These are phyloP conservation scores for Tilletiopsis washingtonensis DNA, from an alignment of 1,284 basidiomycete species.

Conservation along the genomic window DNA sequence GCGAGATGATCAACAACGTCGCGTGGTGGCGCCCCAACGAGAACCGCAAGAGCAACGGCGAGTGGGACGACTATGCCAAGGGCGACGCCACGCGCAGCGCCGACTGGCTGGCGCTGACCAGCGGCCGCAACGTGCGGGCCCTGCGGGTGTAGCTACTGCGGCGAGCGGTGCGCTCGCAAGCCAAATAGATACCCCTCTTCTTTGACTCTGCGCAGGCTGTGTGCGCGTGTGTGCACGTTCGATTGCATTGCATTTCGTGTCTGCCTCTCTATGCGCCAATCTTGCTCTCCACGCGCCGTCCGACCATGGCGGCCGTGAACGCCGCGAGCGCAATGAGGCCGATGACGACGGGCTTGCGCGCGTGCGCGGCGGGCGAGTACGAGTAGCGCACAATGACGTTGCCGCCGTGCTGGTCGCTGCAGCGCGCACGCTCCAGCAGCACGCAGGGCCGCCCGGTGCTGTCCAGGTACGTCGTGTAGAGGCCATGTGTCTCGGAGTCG, in stretches of 20 bases:
- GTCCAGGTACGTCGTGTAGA: conserved; percentile 81
- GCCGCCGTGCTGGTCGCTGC: conserved; percentile 6
- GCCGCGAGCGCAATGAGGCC: background rate
- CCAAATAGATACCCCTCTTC: too few species aligned
- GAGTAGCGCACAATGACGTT: conserved; percentile 21
- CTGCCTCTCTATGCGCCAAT: too few species aligned
- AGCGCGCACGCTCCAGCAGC: conserved; percentile 59
- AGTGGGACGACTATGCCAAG: conserved; percentile 43
- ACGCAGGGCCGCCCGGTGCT: conserved; percentile 79
- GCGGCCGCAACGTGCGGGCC: conserved; percentile 15
- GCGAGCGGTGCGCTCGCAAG: too few species aligned
- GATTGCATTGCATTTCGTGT: too few species aligned
- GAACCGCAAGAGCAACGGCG: conserved; percentile 17
- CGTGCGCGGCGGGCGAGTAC: conserved; percentile 15
- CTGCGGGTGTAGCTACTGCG: conserved; percentile 22
- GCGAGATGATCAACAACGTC: conserved; percentile 46
- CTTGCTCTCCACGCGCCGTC: too few species aligned
- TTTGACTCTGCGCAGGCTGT: too few species aligned
- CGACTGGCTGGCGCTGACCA: conserved; percentile 22
- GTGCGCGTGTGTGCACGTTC: too few species aligned
- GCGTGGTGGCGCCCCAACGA: conserved; percentile 32
- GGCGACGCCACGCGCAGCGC: conserved; percentile 2
- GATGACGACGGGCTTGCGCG: background rate
- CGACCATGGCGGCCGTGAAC: background rate
- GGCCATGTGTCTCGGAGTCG: conserved; percentile 57